These are phyloP conservation scores for Penicillium sp. DNA, from an alignment of 2,329 filamentous ascomycete species.

Conservation along the genomic window DNA sequence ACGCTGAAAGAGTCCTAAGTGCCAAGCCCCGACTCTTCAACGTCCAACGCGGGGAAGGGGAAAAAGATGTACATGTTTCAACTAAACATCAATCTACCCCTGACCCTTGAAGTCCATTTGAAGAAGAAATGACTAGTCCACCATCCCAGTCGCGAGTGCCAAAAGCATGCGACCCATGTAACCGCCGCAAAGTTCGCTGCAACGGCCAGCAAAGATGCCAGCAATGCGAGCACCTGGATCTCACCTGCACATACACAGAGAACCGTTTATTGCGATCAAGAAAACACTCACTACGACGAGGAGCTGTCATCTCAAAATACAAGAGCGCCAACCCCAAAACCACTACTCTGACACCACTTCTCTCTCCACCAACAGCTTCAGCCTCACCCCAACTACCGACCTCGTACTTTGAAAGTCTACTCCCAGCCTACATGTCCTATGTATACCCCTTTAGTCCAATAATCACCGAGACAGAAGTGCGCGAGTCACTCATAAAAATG, in stretches of 20 bases:
- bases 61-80: neutral
- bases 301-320: constrained; percentile 44
- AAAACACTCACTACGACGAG: constrained; percentile 39
- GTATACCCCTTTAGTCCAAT: constrained; percentile 51
- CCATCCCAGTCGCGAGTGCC: constrained; percentile 11
- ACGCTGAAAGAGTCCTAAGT: neutral
- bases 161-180: constrained; percentile 48
- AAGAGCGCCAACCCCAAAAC: constrained; percentile 15
- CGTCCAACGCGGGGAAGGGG: constrained; percentile 10
- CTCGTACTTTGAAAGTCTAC: constrained; percentile 41
- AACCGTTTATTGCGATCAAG: constrained; percentile 32
- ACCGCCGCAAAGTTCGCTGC: constrained; percentile 48
- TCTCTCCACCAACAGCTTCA: constrained; percentile 12
- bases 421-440: constrained; percentile 45
- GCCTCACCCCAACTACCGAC: constrained; percentile 4
- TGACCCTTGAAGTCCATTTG: neutral
- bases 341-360: neutral
- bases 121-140: neutral
- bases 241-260: constrained; percentile 47
- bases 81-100: neutral
- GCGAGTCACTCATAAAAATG: constrained; percentile 36
- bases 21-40: neutral
- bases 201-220: constrained; percentile 47
- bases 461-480: constrained; percentile 43
- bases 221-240: constrained; percentile 44